phyloP scores from a whole-genome alignment of 495 filamentous ascomycete genomes.

The Tuber aestivum region DNA sequence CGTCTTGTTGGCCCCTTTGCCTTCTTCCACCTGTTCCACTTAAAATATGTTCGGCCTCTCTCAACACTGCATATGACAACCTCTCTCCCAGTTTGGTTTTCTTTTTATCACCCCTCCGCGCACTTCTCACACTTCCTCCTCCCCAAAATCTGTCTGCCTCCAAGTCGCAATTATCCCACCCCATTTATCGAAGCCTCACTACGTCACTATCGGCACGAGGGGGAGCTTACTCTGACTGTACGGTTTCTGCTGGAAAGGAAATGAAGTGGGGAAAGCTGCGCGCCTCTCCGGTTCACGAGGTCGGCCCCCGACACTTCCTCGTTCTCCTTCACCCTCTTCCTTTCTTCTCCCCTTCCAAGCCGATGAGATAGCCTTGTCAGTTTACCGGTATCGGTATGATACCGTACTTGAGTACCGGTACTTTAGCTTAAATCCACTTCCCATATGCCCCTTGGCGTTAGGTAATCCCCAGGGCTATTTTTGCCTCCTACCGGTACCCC shows the following conservation, averaged over 20 bases:
- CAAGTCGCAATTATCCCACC: conserved; percentile 4
- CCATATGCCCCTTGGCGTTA: not conserved
- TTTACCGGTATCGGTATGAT: too few relatives aligned
- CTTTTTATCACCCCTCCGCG: not conserved
- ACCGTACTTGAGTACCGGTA: too few relatives aligned
- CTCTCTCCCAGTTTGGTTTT: not conserved
- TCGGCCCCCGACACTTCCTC: not conserved
- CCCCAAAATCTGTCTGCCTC: not conserved
- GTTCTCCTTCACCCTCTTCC: not conserved
- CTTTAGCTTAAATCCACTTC: not conserved
- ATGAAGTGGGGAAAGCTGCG: not conserved
- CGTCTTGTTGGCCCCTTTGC: not conserved
- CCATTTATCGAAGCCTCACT: not conserved
- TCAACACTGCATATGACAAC: not conserved
- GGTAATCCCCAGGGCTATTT: not conserved
- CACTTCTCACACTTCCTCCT: not conserved
- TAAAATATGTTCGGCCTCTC: not conserved
- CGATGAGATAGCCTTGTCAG: not conserved
- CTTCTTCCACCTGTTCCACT: not conserved
- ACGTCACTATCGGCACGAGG: not conserved
- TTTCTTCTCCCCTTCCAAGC: not conserved
- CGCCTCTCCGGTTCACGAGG: not conserved
- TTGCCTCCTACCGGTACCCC: not conserved
- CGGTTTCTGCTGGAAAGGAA: not conserved
- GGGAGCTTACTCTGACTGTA: not conserved